phyloP scores from a whole-genome alignment of 23 red algal genomes.

The Gracilaria gracilis region DNA sequence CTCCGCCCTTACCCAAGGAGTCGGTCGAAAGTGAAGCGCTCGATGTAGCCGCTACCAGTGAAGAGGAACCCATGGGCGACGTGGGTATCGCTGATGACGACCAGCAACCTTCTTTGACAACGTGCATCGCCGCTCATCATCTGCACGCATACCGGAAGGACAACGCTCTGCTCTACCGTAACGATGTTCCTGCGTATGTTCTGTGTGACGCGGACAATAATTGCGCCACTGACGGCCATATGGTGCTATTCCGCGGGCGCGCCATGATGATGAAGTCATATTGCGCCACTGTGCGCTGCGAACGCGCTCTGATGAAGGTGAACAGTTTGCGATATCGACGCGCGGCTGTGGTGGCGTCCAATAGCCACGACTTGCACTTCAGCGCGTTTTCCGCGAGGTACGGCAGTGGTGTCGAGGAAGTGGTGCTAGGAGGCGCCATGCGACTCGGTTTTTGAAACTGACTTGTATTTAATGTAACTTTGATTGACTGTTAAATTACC shows the following conservation, averaged over 20 bases:
- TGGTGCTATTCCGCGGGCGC: constrained; percentile 29
- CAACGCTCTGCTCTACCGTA: background rate
- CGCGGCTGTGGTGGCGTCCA: background rate
- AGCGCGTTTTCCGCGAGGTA: no score
- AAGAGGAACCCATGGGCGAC: background rate
- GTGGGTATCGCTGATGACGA: background rate
- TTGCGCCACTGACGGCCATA: constrained; percentile 50
- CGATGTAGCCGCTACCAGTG: background rate
- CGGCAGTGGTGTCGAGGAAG: no score
- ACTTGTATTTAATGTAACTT: no score
- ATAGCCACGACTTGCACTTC: no score
- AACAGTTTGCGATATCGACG: background rate
- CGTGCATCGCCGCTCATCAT: constrained; percentile 36
- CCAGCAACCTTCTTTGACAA: background rate
- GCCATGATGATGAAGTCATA: constrained; percentile 55
- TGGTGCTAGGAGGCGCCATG: no score
- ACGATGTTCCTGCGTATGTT: background rate
- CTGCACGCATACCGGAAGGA: background rate
- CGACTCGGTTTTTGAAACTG: no score
- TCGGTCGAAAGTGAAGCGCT: background rate
- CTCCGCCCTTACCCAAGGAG: background rate
- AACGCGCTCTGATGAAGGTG: background rate
- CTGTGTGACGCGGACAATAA: constrained; percentile 53
- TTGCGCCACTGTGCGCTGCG: background rate
- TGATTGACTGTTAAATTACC: no score